Evolutionary conservation across 2,329 filamentous ascomycete genomes (phyloP), one percentile per base, ranked within the genome.

Genomic region (Fulvia fulva): DNA sequence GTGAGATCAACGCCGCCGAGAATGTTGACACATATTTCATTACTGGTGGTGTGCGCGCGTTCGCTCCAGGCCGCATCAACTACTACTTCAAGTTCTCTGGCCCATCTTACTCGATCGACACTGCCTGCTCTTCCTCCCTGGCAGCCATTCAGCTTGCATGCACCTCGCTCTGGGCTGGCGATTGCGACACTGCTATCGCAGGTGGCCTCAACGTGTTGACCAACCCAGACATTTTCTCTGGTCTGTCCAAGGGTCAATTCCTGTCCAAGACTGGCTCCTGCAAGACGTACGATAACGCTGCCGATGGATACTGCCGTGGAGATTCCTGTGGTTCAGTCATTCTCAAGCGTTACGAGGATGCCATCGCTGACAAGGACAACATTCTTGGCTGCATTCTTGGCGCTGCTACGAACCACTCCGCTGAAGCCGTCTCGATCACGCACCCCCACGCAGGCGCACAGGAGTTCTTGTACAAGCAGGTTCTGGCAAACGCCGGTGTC

Each of bases 231-330:
- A 89, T 89, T 77, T 90, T 90, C 75, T 81, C 87, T 11, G 88
- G 87, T 65, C 78, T 93, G 7, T 88, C 86, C 69, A 85, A 88
- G 65, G 89, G 88, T 12, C 87, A 90, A 67, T 92, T 93, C 75
- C 76, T 93, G 64, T 90, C 88, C 28, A 87, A 87, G 75, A 89
- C 83, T 53, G 88, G 89, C 7, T 83, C 85, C 62, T 92, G 89
- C 74, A 89, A 90, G 68, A 90, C 89, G 0, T 94, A 90, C 69
- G 89, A 93, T 72, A 87, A 90, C 63, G 84, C 81, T 37, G 90
- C 90, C 2, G 88, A 92, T 73, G 90, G 90, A 1, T 93, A 94
- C 74, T 93, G 89, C 75, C 86, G 90, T 70, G 89, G 85, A 55
- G 90, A 94, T 66, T 86, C 84, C 19, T 87, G 88, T 60, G 89